A percentile compares a stretch with the other conserved stretches of the same genome.
Evolutionary conservation across 345 rosid genomes (phyloP).

Genomic region (Eutrema japonicum): DNA sequence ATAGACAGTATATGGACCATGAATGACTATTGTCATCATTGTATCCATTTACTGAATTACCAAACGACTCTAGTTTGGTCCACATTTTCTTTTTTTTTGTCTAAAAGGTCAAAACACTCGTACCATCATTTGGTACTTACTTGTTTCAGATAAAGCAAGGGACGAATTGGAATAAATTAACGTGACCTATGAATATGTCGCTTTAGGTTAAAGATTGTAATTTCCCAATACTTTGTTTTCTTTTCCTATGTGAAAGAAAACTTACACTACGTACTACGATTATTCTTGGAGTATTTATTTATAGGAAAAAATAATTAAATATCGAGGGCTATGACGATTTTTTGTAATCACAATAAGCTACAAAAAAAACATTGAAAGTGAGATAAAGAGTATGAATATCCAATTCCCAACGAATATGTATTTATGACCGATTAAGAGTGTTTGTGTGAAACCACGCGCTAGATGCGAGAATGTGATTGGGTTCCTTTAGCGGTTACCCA

Average conservation of each 20-base stretch:
- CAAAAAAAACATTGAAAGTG: slow-evolving; percentile 24
- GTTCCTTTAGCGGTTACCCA: slow-evolving; percentile 34
- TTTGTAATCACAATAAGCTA: slow-evolving; percentile 18
- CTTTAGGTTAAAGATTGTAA: slow-evolving; percentile 7
- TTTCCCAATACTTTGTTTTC: background rate
- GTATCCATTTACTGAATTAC: slow-evolving; percentile 4
- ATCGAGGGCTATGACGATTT: background rate
- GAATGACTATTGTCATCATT: slow-evolving; percentile 3
- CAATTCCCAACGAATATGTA: slow-evolving; percentile 29
- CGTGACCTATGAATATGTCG: slow-evolving; percentile 20
- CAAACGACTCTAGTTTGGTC: slow-evolving; percentile 27
- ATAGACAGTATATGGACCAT: slow-evolving; percentile 7
- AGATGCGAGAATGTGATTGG: slow-evolving; percentile 20
- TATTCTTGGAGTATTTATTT: background rate
- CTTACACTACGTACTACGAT: background rate
- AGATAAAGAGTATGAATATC: slow-evolving; percentile 8
- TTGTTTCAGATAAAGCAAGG: slow-evolving; percentile 9
- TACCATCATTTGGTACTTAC: slow-evolving; percentile 35
- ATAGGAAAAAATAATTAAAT: background rate
- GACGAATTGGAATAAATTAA: slow-evolving; percentile 26
- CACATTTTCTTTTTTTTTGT: slow-evolving; percentile 11
- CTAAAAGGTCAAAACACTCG: slow-evolving; percentile 34
- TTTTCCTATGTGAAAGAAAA: background rate
- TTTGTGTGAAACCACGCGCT: slow-evolving; percentile 20
- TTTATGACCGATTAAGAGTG: background rate